Percentiles rank a stretch among this genome's conserved stretches.
Evolutionary conservation across 371 early-diverging fungal species (phyloP).

Genomic region (Cokeromyces recurvatus): DNA sequence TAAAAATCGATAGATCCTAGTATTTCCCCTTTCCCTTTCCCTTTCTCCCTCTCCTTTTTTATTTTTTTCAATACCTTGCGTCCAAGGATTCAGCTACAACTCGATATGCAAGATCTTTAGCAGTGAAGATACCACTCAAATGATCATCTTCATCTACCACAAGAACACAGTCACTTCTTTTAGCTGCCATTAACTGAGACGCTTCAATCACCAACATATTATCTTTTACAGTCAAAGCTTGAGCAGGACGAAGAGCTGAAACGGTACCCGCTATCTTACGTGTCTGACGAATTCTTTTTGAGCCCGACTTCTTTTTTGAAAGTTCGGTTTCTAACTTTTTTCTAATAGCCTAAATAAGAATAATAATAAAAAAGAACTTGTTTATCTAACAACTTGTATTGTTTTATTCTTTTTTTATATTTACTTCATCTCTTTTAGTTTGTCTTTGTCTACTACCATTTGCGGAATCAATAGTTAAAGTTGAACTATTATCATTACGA

Average conservation of each 20-base stretch:
- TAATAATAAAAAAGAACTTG: too few species aligned
- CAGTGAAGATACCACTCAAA: slow-evolving; percentile 91
- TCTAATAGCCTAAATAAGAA: slow-evolving; percentile 60
- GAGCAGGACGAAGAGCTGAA: slow-evolving; percentile 82
- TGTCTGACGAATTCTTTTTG: slow-evolving; percentile 32
- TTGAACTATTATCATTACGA: slow-evolving; percentile 20
- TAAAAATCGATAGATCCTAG: too few species aligned
- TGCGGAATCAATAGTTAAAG: slow-evolving; percentile 10
- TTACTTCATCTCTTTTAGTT: slow-evolving; percentile 40
- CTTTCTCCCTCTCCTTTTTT: neutral
- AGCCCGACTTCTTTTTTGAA: slow-evolving; percentile 50
- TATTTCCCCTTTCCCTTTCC: neutral
- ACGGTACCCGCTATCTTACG: slow-evolving; percentile 79
- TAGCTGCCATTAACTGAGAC: slow-evolving; percentile 96
- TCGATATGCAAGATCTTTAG: slow-evolving; percentile 40
- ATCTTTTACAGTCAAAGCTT: slow-evolving; percentile 90
- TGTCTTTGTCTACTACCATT: slow-evolving; percentile 39
- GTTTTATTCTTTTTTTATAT: neutral
- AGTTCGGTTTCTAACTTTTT: slow-evolving; percentile 72
- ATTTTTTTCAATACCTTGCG: slow-evolving; percentile 23
- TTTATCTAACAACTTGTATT: too few species aligned
- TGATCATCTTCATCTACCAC: slow-evolving; percentile 89
- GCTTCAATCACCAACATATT: slow-evolving; percentile 88
- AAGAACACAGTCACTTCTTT: slow-evolving; percentile 89
- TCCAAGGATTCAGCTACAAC: slow-evolving; percentile 33